Conservation (phyloP, 768 basidiomycete species). For the Punctularia strigosozonata region DNA sequence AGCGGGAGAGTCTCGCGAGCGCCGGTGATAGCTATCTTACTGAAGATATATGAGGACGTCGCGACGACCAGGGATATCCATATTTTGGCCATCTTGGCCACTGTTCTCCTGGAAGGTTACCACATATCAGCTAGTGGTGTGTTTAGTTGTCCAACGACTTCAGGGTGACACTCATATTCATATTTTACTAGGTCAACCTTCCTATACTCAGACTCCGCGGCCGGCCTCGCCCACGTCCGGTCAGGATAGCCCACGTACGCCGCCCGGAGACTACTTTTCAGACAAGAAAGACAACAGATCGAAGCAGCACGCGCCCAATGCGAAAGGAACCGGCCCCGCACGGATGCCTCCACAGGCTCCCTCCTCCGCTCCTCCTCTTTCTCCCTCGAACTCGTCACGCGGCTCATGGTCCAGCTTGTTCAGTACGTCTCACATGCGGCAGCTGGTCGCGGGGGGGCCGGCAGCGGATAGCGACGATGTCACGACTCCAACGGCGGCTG, state of each 20-base stretch:
- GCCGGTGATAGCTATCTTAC: not conserved
- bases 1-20: too few relatives aligned
- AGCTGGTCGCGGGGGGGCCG: slow-evolving; percentile 53
- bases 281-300: too few relatives aligned
- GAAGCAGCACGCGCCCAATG: too few relatives aligned
- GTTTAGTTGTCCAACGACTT: slow-evolving; percentile 1
- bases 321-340: too few relatives aligned
- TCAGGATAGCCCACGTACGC: too few relatives aligned
- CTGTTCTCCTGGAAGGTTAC: slow-evolving; percentile 47
- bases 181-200: too few relatives aligned
- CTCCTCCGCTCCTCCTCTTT: slow-evolving; percentile 31
- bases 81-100: slow-evolving; percentile 69
- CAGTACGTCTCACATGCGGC: slow-evolving; percentile 51
- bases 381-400: slow-evolving; percentile 51
- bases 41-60: slow-evolving; percentile 23
- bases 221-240: too few relatives aligned
- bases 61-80: slow-evolving; percentile 53
- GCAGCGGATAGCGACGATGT: too few relatives aligned
- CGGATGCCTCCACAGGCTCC: slow-evolving; percentile 22
- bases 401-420: slow-evolving; percentile 79
- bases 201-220: too few relatives aligned
- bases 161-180: not conserved
- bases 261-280: too few relatives aligned
- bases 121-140: slow-evolving; percentile 8
- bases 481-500: too few relatives aligned